Base-by-base conservation (phyloP, 1,284 basidiomycete species). In the Sanghuangporus baumii region DNA sequence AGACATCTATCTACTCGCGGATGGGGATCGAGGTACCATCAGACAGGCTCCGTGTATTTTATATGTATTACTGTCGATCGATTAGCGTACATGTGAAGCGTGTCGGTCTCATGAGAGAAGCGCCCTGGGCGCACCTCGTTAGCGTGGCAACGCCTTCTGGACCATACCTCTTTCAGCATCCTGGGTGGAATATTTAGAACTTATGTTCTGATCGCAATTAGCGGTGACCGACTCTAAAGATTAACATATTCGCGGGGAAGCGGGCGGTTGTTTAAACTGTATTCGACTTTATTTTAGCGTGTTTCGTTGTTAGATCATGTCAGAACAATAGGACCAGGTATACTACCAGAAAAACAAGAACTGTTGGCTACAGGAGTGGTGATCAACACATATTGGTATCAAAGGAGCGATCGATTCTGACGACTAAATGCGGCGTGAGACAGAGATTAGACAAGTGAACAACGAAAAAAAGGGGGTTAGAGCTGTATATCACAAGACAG, bases 331-430 rank as follows among this genome's bases (percentile, higher is more conserved):
- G 46, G 46, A 59, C 20, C 51, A 40, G 46, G 48, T 62, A 62
- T 62, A 62, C 61, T 62, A 62, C 60, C 43, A 57, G 47, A 57
- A 63, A 46, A 26, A 43, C 14, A 56, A 40, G 26, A 20, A 46
- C 55, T 60, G 58, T 40, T 64, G 57, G 62, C 57, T 64, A 64
- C 62, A 60, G 60, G 57, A 63, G 58, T 46, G 62, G 62, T 60
- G 62, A 64, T 64, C 58, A 64, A 64, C 62, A 60, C 57, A 60
- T 34, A 48, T 46, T 57, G 62, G 50, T 63, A 63, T 62, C 43
- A 57, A 54, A 41, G 48, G 55, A 62, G 54, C 20, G 57, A 46
- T 36, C 48, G 47, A 57, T 51, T 58, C 54, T 55, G 43, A 54
- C 36, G 54, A 52, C 36, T 18, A 8, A n/a, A 26, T 55, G 51